Evolutionary conservation across 73 alveolate species (phyloP).

Genomic region (Urostyla sp.): DNA sequence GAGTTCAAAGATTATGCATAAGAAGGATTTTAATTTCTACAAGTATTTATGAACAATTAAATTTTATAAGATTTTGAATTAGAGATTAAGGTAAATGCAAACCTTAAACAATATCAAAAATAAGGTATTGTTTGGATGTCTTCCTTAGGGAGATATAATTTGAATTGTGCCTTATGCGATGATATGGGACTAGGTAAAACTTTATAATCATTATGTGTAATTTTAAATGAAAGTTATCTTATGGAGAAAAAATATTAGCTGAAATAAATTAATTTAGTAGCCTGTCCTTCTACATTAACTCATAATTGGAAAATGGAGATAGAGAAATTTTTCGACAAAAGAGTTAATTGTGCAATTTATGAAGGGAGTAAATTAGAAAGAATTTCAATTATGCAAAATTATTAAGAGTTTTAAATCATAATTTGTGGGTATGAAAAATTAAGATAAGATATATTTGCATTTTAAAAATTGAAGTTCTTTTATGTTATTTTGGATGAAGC

Average conservation of each 20-base stretch:
- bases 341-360: constrained; percentile 73
- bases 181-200: constrained; percentile 99
- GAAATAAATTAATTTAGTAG: constrained; percentile 78
- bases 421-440: constrained; percentile 87
- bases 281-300: constrained; percentile 96
- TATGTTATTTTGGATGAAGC: constrained; percentile 97
- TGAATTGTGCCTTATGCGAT: constrained; percentile 98
- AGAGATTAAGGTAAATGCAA: constrained; percentile 72
- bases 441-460: constrained; percentile 66
- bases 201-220: constrained; percentile 87
- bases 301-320: constrained; percentile 97
- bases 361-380: constrained; percentile 68
- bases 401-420: constrained; percentile 63
- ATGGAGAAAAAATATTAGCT: background rate
- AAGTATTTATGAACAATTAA: constrained; percentile 46
- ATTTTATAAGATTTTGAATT: constrained; percentile 37
- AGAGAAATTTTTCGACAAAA: constrained; percentile 87
- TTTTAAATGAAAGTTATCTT: constrained; percentile 71
- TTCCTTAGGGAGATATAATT: constrained; percentile 89
- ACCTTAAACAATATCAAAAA: constrained; percentile 93
- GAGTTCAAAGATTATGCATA: constrained; percentile 23
- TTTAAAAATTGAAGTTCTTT: constrained; percentile 71
- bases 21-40: constrained; percentile 65
- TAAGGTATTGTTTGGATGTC: constrained; percentile 97
- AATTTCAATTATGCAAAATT: constrained; percentile 9